Conservation (phyloP, 495 filamentous ascomycete species). For the Parathielavia hyrcaniae region DNA sequence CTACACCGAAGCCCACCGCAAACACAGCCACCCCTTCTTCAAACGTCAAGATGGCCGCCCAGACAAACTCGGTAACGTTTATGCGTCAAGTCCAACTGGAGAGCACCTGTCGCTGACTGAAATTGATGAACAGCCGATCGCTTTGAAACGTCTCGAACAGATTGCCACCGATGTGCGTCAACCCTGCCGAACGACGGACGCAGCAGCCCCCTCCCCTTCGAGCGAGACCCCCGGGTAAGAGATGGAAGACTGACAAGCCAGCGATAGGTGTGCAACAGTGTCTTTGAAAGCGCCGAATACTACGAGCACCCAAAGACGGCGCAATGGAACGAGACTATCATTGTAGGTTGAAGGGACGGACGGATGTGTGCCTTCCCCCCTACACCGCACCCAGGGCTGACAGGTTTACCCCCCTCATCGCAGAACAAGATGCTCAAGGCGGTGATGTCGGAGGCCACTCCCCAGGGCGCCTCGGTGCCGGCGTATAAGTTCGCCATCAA, state of each 20-base stretch:
- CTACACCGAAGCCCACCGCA: background rate
- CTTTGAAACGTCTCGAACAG: slow-evolving; percentile 67
- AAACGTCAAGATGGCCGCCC: slow-evolving; percentile 25
- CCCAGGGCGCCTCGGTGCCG: slow-evolving; percentile 41
- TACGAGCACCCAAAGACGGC: slow-evolving; percentile 79
- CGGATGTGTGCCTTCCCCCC: background rate
- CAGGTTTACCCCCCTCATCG: background rate
- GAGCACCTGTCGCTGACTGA: slow-evolving; percentile 9
- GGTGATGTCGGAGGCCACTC: slow-evolving; percentile 75
- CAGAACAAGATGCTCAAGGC: slow-evolving; percentile 82
- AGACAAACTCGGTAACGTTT: slow-evolving; percentile 28
- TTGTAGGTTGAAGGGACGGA: slow-evolving; percentile 52
- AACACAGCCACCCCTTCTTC: slow-evolving; percentile 8
- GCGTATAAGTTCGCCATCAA: slow-evolving; percentile 89
- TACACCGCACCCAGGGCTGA: background rate
- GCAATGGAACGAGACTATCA: slow-evolving; percentile 84
- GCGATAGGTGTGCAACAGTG: slow-evolving; percentile 70
- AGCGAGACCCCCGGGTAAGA: background rate
- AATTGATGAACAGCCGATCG: slow-evolving; percentile 55
- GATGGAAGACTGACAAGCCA: slow-evolving; percentile 18
- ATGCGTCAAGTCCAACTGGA: background rate
- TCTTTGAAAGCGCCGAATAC: slow-evolving; percentile 59
- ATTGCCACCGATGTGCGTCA: slow-evolving; percentile 72
- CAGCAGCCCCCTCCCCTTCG: background rate
- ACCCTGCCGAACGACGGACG: background rate